Evolutionary conservation across 352 stramenopile species (phyloP).

Genomic region (Globisporangium nagaii): DNA sequence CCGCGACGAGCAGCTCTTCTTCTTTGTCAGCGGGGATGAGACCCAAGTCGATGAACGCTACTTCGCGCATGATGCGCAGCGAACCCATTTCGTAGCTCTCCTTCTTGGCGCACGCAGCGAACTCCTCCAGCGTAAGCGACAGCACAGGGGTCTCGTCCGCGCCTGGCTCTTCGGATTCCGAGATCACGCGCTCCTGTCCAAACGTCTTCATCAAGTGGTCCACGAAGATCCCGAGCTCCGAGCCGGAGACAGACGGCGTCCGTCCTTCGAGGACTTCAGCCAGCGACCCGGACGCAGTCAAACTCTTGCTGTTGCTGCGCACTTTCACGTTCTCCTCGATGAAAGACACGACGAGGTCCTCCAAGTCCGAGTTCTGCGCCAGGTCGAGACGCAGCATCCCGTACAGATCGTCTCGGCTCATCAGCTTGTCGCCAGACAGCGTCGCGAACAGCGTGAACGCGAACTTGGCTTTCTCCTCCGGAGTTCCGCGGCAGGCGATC

Average conservation of each 20-base stretch:
- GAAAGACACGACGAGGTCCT: conserved; percentile 54
- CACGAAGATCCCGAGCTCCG: conserved; percentile 75
- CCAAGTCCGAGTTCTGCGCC: conserved; percentile 66
- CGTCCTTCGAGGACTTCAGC: conserved; percentile 48
- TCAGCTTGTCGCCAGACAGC: conserved; percentile 31
- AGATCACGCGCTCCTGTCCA: conserved; percentile 28
- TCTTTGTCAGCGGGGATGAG: conserved; percentile 68
- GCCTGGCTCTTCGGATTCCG: conserved; percentile 15
- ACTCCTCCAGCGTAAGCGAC: conserved; percentile 62
- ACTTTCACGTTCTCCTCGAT: conserved; percentile 55
- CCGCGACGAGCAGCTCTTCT: conserved; percentile 69
- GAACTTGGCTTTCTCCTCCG: conserved; percentile 71
- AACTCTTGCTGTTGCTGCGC: conserved; percentile 38
- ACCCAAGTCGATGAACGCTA: conserved; percentile 80
- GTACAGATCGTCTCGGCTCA: conserved; percentile 80
- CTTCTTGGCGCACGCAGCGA: conserved; percentile 54
- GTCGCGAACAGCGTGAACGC: conserved; percentile 79
- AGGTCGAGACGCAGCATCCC: conserved; percentile 80
- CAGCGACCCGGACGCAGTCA: conserved; percentile 36
- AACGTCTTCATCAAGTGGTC: conserved; percentile 65
- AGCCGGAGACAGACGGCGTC: conserved; percentile 71
- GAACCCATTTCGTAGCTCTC: conserved; percentile 76
- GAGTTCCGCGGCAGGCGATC: conserved; percentile 65
- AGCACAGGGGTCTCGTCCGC: conserved; percentile 22
- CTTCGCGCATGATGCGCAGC: conserved; percentile 78